Evolutionary conservation across 208 protist genomes (phyloP).

Genomic region (Leishmania braziliensis): DNA sequence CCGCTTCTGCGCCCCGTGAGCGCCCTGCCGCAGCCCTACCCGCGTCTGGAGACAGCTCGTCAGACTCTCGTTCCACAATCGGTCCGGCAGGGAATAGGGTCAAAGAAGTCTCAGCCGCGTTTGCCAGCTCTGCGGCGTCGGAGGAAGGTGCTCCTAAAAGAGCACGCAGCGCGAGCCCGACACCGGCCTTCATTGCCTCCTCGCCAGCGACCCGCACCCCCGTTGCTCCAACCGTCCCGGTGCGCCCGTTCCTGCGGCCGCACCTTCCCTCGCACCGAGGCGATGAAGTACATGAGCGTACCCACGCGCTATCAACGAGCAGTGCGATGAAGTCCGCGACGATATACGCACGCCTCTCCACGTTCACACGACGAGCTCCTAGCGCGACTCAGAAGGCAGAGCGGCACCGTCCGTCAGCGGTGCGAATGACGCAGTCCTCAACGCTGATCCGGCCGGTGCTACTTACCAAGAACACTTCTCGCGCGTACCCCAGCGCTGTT

Average conservation of each 20-base stretch:
- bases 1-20: neutral
- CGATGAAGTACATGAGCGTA: neutral
- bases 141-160: neutral
- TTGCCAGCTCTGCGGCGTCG: neutral
- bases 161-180: slow-evolving; percentile 2
- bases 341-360: slow-evolving; percentile 6
- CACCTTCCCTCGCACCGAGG: neutral
- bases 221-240: neutral
- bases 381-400: neutral
- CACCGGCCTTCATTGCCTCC: neutral
- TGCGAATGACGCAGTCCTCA: slow-evolving; percentile 20
- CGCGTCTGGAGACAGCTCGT: neutral
- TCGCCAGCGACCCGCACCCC: neutral
- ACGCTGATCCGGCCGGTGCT: slow-evolving; percentile 24
- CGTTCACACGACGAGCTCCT: neutral
- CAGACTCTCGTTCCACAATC: neutral
- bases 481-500: neutral
- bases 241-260: slow-evolving; percentile 15
- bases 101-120: neutral
- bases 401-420: slow-evolving; percentile 2
- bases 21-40: neutral
- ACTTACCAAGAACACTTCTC: slow-evolving; percentile 17
- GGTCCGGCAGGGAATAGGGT: neutral
- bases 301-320: neutral
- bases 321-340: neutral